These are phyloP conservation scores for Cryptococcus sp. DNA, from an alignment of 1,284 basidiomycete genomes.

Conservation along the genomic window DNA sequence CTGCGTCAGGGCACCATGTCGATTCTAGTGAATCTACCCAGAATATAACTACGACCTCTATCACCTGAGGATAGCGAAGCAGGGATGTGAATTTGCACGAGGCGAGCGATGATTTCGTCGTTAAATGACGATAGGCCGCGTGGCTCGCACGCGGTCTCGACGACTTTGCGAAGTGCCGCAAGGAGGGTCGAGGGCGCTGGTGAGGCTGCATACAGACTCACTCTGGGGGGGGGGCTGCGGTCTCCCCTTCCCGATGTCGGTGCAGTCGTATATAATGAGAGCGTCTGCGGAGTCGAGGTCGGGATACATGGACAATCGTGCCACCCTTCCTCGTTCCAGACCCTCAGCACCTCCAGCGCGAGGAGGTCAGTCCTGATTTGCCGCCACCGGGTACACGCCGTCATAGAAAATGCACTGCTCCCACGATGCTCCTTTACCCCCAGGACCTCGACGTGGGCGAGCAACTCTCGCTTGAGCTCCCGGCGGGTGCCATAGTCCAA, in stretches of 20 bases:
- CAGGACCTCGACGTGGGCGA: conserved; percentile 4
- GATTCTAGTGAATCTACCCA: conserved; percentile 6
- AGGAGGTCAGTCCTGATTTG: conserved; percentile 6
- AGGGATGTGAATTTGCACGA: not conserved
- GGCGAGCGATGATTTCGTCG: not conserved
- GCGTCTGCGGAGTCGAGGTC: not conserved
- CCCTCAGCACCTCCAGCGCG: not conserved
- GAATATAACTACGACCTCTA: conserved; percentile 4
- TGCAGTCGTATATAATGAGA: not conserved
- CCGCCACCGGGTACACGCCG: conserved; percentile 11
- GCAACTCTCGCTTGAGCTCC: conserved; percentile 5
- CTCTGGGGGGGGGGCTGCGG: no score
- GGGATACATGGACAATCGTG: conserved; percentile 7
- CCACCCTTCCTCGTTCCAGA: not conserved
- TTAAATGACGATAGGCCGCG: conserved; percentile 4
- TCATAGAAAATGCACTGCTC: conserved; percentile 1
- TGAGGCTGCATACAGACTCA: no score
- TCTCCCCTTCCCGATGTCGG: no score
- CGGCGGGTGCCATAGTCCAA: not conserved
- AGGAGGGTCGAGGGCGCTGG: not conserved
- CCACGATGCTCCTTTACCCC: conserved; percentile 5
- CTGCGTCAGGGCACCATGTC: not conserved
- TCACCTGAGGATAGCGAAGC: not conserved
- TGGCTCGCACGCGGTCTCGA: not conserved
- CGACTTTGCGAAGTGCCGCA: not conserved